Base-by-base conservation (phyloP, 352 stramenopile genomes). In the Phytopythium kandeliae region DNA sequence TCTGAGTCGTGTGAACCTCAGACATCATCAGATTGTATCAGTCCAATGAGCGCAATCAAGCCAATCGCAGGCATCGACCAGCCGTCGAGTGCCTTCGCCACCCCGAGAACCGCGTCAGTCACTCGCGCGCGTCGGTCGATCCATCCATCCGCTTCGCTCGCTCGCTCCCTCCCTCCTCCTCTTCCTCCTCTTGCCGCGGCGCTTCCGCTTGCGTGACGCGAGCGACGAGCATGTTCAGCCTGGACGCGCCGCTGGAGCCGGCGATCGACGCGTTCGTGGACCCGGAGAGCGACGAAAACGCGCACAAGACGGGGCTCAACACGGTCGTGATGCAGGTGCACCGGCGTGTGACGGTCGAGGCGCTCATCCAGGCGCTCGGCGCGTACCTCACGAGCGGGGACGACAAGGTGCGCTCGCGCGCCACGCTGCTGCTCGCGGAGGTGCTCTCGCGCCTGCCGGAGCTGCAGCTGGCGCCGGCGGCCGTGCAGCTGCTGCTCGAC, bases 251-350 rank as follows among this genome's bases (percentile, higher is more conserved):
- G 56, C 69, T 95, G 35, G 76, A 78, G 62, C 82, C 85, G 30
- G 81, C 85, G 45, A 91, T 95, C 62, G 78, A 90, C 51, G 82
- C 78, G 62, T 95, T 92, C 61, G 78, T 92, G 54, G 67, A 92
- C 67, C 82, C 84, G 4, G 82, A 92, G 62, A 89, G 89, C 51
- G 80, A 92, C 35, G 81, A 95, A 21, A 75, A 65, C 21, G 62
- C 67, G 57, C 84, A 95, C 63, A 95, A 91, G 71, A 91, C 81
- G 37, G 82, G 77, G 30, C 69, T 95, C 33, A 95, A 95, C 66
- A 92, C 78, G n/a, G 67, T 95, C 36, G 67, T 95, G 24, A 92
- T 95, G 81, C 81, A 92, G 51, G 75, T 92, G 46, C 81, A 95
- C 47, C 81, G 84, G 42, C 72, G 73, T 22, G 74, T 89, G 51